Evolutionary conservation across 345 rosid genomes (phyloP).

Genomic region (Aethionema arabicum): DNA sequence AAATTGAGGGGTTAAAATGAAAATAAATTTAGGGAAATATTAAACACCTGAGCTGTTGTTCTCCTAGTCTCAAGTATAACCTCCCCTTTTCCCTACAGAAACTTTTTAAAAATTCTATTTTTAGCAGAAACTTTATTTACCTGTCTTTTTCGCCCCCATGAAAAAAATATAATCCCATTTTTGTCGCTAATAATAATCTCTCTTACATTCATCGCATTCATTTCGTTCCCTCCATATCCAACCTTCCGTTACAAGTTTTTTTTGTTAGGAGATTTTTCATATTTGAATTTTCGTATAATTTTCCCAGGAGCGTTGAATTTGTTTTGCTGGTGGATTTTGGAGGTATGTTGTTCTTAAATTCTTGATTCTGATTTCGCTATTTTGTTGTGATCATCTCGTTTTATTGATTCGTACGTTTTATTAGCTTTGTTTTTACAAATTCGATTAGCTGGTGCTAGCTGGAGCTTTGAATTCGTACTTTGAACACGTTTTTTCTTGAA

Average conservation of each 20-base stretch:
- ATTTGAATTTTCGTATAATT: constrained; percentile 4
- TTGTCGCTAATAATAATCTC: constrained; percentile 19
- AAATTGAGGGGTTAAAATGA: constrained; percentile 16
- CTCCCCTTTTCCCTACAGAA: constrained; percentile 32
- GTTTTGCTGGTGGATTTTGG: constrained; percentile 11
- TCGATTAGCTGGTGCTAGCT: constrained; percentile 5
- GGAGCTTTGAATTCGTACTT: constrained; percentile 13
- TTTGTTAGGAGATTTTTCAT: neutral
- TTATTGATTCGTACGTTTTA: constrained; percentile 14
- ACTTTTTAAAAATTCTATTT: constrained; percentile 26
- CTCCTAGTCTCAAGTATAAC: constrained; percentile 37
- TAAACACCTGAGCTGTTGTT: constrained; percentile 23
- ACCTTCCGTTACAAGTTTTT: constrained; percentile 37
- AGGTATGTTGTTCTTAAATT: constrained; percentile 22
- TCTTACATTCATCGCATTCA: constrained; percentile 23
- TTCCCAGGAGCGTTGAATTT: constrained; percentile 18
- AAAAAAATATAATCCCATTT: constrained; percentile 23
- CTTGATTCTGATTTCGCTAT: constrained; percentile 7
- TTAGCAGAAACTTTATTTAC: constrained; percentile 34
- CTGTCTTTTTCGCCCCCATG: constrained; percentile 26
- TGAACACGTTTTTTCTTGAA: neutral
- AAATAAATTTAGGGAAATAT: neutral
- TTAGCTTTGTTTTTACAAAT: neutral
- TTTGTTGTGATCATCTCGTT: constrained; percentile 6
- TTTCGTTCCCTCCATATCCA: constrained; percentile 39